Evolutionary conservation across 148 eudicot genomes (phyloP).

Genomic region (Salicornia ramosissima): DNA sequence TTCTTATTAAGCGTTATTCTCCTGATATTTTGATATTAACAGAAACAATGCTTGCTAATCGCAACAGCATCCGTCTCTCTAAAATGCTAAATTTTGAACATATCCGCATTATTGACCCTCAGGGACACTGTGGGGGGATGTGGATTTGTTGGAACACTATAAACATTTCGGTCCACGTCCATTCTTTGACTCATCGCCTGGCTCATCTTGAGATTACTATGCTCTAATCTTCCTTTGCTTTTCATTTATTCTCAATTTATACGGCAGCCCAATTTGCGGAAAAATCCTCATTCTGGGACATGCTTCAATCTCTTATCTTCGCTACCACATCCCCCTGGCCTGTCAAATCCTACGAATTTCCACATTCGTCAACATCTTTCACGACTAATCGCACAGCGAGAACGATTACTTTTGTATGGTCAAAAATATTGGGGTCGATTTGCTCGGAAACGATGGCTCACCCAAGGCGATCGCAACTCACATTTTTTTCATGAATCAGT

Average conservation of each 20-base stretch:
- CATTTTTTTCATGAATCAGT: background rate
- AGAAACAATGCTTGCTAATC: background rate
- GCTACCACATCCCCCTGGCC: background rate
- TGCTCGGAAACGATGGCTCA: background rate
- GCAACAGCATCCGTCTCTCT: background rate
- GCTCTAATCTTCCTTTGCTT: background rate
- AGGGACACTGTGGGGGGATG: background rate
- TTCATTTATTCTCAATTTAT: no score
- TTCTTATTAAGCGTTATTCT: background rate
- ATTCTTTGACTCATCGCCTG: background rate
- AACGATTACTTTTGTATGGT: background rate
- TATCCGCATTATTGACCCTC: background rate
- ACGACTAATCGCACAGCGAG: background rate
- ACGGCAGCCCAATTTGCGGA: no score
- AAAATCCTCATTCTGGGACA: background rate
- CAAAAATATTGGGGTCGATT: background rate
- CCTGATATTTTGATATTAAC: background rate
- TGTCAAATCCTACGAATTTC: background rate
- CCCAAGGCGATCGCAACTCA: no score
- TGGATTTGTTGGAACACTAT: no score
- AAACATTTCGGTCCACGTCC: background rate
- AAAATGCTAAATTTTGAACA: background rate
- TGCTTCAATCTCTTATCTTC: background rate
- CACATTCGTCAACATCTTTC: background rate
- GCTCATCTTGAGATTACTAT: background rate